These are phyloP conservation scores for Atkinsonella texensis DNA, from an alignment of 2,329 filamentous ascomycete species.

Conservation along the genomic window DNA sequence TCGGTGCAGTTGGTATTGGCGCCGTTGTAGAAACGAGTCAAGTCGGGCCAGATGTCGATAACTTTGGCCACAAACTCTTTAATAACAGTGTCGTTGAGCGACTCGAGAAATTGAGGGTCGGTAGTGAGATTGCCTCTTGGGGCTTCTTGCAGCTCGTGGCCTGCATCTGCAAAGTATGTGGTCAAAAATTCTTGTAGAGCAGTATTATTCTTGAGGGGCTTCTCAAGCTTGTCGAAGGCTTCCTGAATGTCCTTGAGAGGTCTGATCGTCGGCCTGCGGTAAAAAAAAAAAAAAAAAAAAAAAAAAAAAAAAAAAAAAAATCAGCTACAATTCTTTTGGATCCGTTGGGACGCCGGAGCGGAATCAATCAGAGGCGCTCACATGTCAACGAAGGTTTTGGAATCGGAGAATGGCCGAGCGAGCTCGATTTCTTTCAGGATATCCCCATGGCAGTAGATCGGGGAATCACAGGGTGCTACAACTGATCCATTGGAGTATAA, in stretches of 20 bases:
- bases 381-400: slow-evolving; percentile 63
- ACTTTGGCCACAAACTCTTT: slow-evolving; percentile 50
- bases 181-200: slow-evolving; percentile 49
- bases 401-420: slow-evolving; percentile 51
- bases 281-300: background rate
- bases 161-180: slow-evolving; percentile 51
- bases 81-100: slow-evolving; percentile 44
- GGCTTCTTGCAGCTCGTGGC: slow-evolving; percentile 47
- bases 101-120: slow-evolving; percentile 44
- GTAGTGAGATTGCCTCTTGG: slow-evolving; percentile 38
- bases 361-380: slow-evolving; percentile 20
- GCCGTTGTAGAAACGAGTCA: slow-evolving; percentile 47
- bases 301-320: too few species aligned
- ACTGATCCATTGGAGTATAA: slow-evolving; percentile 49
- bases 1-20: slow-evolving; percentile 39
- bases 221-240: slow-evolving; percentile 46
- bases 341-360: background rate
- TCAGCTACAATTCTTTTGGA: background rate
- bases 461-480: slow-evolving; percentile 53
- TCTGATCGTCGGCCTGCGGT: slow-evolving; percentile 42
- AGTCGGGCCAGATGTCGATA: slow-evolving; percentile 57
- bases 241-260: slow-evolving; percentile 47
- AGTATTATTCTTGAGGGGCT: slow-evolving; percentile 51
- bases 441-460: slow-evolving; percentile 55
- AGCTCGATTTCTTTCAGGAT: slow-evolving; percentile 51